These are phyloP conservation scores for Ogataea pilisensis DNA, from an alignment of 805 yeast genomes.

Conservation along the genomic window DNA sequence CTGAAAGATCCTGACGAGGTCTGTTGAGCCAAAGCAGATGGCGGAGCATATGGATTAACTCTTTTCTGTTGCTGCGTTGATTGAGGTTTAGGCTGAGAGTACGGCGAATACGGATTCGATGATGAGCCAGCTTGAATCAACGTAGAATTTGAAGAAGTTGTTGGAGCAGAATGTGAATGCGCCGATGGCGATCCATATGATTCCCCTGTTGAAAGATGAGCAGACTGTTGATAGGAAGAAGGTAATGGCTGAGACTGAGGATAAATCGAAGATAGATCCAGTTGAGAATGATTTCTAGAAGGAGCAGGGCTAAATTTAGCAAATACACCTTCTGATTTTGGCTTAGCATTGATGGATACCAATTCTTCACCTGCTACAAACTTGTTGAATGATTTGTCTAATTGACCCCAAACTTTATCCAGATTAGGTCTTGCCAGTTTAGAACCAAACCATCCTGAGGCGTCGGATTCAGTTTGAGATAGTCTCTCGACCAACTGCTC, in stretches of 20 bases:
- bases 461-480: slow-evolving; percentile 34
- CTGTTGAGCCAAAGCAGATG: background rate
- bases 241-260: slow-evolving; percentile 20
- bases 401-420: slow-evolving; percentile 84
- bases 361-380: slow-evolving; percentile 85
- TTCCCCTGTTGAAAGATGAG: slow-evolving; percentile 4
- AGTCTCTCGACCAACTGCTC: slow-evolving; percentile 42
- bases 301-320: slow-evolving; percentile 67
- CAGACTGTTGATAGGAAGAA: slow-evolving; percentile 10
- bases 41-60: slow-evolving; percentile 12
- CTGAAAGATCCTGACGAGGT: background rate
- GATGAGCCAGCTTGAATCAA: slow-evolving; percentile 10
- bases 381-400: slow-evolving; percentile 74
- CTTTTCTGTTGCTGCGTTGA: slow-evolving; percentile 7
- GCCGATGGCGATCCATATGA: slow-evolving; percentile 11
- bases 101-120: slow-evolving; percentile 6
- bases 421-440: slow-evolving; percentile 28
- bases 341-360: slow-evolving; percentile 27
- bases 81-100: slow-evolving; percentile 12
- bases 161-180: slow-evolving; percentile 22
- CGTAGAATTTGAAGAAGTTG: slow-evolving; percentile 20
- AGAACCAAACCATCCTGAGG: slow-evolving; percentile 73
- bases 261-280: slow-evolving; percentile 27
- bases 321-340: slow-evolving; percentile 52
- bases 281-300: slow-evolving; percentile 50